Evolutionary conservation across 2,329 filamentous ascomycete species (phyloP).

Genomic region (Chaetomiaceae sp.): DNA sequence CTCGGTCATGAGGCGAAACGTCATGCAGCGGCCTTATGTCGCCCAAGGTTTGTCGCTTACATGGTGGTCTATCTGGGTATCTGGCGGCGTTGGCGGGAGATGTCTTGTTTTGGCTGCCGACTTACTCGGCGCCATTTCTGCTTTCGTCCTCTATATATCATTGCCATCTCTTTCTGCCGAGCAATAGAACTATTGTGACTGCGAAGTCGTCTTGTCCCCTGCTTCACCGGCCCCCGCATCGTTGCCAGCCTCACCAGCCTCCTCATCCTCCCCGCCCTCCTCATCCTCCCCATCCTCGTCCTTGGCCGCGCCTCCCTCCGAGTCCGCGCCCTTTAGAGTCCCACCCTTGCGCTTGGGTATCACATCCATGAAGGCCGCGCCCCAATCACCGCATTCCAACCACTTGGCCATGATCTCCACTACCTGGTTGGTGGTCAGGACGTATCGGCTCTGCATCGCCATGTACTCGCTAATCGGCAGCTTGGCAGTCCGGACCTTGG

Average conservation of each 20-base stretch:
- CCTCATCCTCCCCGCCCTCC: conserved; percentile 17
- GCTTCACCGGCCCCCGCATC: neutral
- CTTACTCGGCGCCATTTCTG: too few relatives aligned
- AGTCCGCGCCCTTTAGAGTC: conserved; percentile 47
- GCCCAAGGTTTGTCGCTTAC: too few relatives aligned
- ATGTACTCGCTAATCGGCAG: conserved; percentile 94
- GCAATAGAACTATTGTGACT: neutral
- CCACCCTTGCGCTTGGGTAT: conserved; percentile 90
- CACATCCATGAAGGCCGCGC: conserved; percentile 76
- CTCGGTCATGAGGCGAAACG: too few relatives aligned
- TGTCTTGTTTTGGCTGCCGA: neutral
- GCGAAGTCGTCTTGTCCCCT: neutral
- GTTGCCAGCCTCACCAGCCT: neutral
- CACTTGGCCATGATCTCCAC: conserved; percentile 94
- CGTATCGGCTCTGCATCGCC: conserved; percentile 78
- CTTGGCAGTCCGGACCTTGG: conserved; percentile 80
- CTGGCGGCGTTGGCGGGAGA: neutral
- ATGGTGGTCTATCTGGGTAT: neutral
- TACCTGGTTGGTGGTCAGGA: conserved; percentile 92
- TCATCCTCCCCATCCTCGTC: conserved; percentile 29
- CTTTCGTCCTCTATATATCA: neutral
- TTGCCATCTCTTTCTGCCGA: neutral
- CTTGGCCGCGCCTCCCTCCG: conserved; percentile 29
- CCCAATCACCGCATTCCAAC: conserved; percentile 90
- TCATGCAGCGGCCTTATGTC: too few relatives aligned